Evolutionary conservation across 768 basidiomycete genomes (phyloP).

Genomic region (Russula griseocarnosa): DNA sequence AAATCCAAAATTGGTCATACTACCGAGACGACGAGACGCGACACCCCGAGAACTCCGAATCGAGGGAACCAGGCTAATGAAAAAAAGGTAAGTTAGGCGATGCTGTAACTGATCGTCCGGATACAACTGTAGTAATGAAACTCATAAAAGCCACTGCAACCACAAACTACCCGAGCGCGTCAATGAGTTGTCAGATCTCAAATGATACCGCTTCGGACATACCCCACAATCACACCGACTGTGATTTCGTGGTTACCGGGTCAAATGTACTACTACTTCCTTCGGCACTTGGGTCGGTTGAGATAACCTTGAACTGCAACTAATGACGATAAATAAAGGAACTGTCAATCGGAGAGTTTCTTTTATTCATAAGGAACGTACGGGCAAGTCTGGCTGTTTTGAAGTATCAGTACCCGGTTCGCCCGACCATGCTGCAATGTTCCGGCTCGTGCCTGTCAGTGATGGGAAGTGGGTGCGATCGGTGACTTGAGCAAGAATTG

Average conservation of each 20-base stretch:
- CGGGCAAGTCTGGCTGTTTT: neutral
- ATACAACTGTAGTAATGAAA: neutral
- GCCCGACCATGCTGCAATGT: neutral
- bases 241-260: neutral
- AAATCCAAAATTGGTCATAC: neutral
- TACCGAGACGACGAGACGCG: neutral
- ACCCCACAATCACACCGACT: neutral
- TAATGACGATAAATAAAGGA: neutral
- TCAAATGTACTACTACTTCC: neutral
- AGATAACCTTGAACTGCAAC: neutral
- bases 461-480: conserved; percentile 17
- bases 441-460: neutral
- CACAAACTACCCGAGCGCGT: neutral
- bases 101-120: neutral
- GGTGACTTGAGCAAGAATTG: neutral
- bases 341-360: too few relatives aligned
- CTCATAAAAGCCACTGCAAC: neutral
- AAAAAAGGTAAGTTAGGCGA: neutral
- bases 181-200: neutral
- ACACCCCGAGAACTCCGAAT: neutral
- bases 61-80: neutral
- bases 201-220: neutral
- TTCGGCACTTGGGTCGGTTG: neutral
- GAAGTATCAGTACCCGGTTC: neutral
- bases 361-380: neutral